Evolutionary conservation across 495 filamentous ascomycete genomes (phyloP), one percentile per base, ranked within the genome.

Genomic region (Neurospora pannonica): DNA sequence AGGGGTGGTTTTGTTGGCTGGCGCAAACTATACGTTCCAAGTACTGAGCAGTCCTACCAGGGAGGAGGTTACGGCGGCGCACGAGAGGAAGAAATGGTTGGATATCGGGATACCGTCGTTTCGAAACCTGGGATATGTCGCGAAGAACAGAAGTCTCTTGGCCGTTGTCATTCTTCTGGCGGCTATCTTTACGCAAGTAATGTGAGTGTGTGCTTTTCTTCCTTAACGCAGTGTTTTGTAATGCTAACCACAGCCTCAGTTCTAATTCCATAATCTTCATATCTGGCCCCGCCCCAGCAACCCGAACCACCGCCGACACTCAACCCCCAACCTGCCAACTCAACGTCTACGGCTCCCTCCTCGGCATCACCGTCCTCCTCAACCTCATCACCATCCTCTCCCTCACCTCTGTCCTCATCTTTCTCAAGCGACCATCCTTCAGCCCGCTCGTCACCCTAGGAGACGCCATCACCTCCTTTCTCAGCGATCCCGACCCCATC

Each of bases 41-140:
- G 78, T 85, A 28, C 83, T 89, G 19, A 82, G 81, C 73, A 88
- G 86, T 54, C 87, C 87, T 19, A 88, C 86, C 69, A 81, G 87
- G 70, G 75, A 78, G 60, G 87, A 89, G 77, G 77, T 89, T n/a
- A 76, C 82, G 48, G 77, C 76, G 36, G 87, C 87, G 13, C 88
- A 89, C 74, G 60, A 72, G 15, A 80, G 76, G 48, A 79, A 77
- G 74, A 79, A 70, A n/a, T 88, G 86, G 87, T 75, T 89, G 72
- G 85, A 89, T 78, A 88, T 88, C 48, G 87, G 87, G 13, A 77
- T 87, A 38, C 86, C 84, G 24, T 88, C 86, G 28, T 70, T 87
- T 31, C 80, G 85, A 15, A 89, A 89, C 77, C 78, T 89, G 1
- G 40, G 70, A 15, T 74, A 79, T 38, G 82, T 89, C 70, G 80